A percentile compares a stretch with the other conserved stretches of the same genome.
Conservation (phyloP, 371 early-diverging fungal species). For the Lichtheimia corymbifera region DNA sequence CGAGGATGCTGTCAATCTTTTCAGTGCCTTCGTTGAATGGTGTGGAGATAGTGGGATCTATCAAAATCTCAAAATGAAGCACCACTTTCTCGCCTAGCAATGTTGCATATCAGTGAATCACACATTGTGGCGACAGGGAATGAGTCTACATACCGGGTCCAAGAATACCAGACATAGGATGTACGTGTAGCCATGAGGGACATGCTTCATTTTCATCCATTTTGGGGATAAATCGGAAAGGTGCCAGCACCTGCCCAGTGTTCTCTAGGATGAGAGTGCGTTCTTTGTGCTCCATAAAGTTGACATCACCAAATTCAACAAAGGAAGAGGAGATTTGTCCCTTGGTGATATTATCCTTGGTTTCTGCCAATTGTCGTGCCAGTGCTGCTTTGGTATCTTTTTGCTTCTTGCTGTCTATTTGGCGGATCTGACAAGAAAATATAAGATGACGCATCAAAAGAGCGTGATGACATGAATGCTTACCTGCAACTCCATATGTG, state of each 20-base stretch:
- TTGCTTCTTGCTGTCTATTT: conserved; percentile 58
- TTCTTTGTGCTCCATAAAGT: conserved; percentile 63
- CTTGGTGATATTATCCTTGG: conserved; percentile 83
- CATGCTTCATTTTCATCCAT: conserved; percentile 48
- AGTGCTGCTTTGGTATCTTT: conserved; percentile 58
- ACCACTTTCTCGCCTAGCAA: conserved; percentile 53
- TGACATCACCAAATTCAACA: conserved; percentile 80
- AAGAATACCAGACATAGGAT: conserved; percentile 65
- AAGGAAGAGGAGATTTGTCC: conserved; percentile 61
- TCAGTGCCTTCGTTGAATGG: conserved; percentile 68
- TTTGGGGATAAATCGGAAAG: conserved; percentile 73
- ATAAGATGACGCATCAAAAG: not conserved
- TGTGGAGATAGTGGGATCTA: conserved; percentile 64
- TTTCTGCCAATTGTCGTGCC: conserved; percentile 71
- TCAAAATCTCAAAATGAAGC: conserved; percentile 69
- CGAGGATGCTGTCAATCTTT: conserved; percentile 73
- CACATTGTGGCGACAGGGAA: not conserved
- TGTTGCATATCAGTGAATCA: not conserved
- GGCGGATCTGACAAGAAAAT: conserved; percentile 19
- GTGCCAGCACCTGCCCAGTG: conserved; percentile 73
- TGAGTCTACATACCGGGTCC: conserved; percentile 58
- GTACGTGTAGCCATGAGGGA: conserved; percentile 71
- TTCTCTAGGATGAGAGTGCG: conserved; percentile 67
- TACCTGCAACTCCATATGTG: conserved; percentile 61
- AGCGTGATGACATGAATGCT: not conserved